phyloP scores from a whole-genome alignment of 2,329 filamentous ascomycete species.

The Daldinia eschscholtzii region DNA sequence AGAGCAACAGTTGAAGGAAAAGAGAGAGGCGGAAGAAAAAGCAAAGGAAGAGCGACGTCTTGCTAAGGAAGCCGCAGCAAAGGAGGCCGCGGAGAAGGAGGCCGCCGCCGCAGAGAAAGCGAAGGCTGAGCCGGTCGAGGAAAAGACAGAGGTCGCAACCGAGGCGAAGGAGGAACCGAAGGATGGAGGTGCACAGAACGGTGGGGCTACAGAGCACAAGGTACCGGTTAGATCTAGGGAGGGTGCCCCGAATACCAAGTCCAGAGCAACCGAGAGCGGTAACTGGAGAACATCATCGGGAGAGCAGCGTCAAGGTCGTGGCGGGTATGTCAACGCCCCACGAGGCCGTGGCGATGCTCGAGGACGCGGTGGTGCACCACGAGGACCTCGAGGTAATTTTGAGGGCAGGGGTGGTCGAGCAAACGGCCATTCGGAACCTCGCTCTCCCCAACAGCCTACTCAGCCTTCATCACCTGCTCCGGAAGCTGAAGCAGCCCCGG shows the following conservation, averaged over 20 bases:
- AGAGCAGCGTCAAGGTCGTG: conserved; percentile 57
- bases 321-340: conserved; percentile 52
- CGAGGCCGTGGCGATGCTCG: conserved; percentile 52
- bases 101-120: conserved; percentile 43
- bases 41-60: conserved; percentile 78
- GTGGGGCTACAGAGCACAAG: conserved; percentile 63
- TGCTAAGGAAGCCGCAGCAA: conserved; percentile 65
- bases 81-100: conserved; percentile 41
- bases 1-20: conserved; percentile 78
- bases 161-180: conserved; percentile 49
- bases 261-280: conserved; percentile 68
- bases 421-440: conserved; percentile 59
- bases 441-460: conserved; percentile 55
- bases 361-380: conserved; percentile 60
- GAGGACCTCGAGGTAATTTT: conserved; percentile 60
- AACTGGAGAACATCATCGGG: conserved; percentile 70
- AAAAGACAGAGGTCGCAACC: conserved; percentile 54
- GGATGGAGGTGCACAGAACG: conserved; percentile 48
- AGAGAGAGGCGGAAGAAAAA: conserved; percentile 89
- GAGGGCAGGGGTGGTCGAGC: conserved; percentile 62
- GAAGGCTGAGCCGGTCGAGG: conserved; percentile 53
- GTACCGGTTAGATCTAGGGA: conserved; percentile 59
- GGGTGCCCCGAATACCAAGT: conserved; percentile 61
- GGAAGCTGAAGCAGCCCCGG: conserved; percentile 54
- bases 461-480: conserved; percentile 44